Evolutionary conservation across 2,329 filamentous ascomycete species (phyloP).

Genomic region (Aspergillus versicolor): DNA sequence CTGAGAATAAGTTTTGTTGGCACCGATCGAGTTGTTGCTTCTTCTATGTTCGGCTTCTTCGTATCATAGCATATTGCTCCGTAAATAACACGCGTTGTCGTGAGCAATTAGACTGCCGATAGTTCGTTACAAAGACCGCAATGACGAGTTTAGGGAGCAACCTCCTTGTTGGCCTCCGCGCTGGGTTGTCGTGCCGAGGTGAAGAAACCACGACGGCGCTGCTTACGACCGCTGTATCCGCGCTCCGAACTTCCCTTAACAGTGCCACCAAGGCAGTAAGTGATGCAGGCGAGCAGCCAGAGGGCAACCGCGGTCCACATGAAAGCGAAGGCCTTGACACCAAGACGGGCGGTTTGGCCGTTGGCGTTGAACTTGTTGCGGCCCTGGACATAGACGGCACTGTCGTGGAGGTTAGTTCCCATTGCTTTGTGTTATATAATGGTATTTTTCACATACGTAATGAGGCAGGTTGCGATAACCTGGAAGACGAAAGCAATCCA

Average conservation of each 20-base stretch:
- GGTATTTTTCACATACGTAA: conserved; percentile 57
- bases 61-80: background rate
- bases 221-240: conserved; percentile 38
- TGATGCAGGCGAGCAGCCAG: conserved; percentile 55
- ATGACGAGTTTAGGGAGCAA: conserved; percentile 22
- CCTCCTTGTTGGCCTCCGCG: conserved; percentile 30
- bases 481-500: conserved; percentile 60
- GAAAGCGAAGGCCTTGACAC: conserved; percentile 60
- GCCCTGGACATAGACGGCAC: conserved; percentile 59
- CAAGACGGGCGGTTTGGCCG: conserved; percentile 51
- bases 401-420: conserved; percentile 28
- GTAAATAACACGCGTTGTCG: background rate
- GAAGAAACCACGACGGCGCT: conserved; percentile 41
- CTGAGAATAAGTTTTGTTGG: background rate
- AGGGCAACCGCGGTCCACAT: conserved; percentile 60
- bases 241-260: conserved; percentile 27
- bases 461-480: conserved; percentile 55
- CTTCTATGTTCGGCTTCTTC: background rate
- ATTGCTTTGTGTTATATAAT: background rate
- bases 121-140: background rate
- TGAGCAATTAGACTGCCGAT: background rate
- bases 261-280: conserved; percentile 55
- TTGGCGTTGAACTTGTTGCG: conserved; percentile 55
- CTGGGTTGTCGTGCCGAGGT: conserved; percentile 29
- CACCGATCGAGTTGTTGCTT: background rate